A percentile compares a stretch with the other conserved stretches of the same genome.
These are phyloP conservation scores for Suhomyces emberorum DNA, from an alignment of 805 yeast genomes.

Conservation along the genomic window DNA sequence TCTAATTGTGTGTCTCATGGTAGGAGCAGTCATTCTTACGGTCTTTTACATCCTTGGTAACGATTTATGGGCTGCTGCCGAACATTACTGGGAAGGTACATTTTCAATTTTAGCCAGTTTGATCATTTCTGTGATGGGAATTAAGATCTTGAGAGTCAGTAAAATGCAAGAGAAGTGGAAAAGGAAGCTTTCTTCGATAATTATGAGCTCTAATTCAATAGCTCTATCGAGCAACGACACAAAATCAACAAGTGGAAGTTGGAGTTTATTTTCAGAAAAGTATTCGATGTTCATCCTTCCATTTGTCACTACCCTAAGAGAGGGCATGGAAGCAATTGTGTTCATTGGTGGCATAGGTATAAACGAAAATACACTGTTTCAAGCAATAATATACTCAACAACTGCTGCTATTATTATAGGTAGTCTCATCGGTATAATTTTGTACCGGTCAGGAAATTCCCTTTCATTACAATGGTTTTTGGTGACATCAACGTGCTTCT, in stretches of 20 bases:
- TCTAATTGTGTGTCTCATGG: constrained; percentile 33
- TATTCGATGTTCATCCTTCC: constrained; percentile 78
- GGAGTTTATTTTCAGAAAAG: constrained; percentile 38
- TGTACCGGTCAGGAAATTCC: constrained; percentile 78
- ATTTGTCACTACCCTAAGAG: constrained; percentile 80
- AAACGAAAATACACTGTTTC: constrained; percentile 21
- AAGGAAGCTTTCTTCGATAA: constrained; percentile 29
- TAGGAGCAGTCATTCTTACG: constrained; percentile 38
- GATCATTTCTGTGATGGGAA: constrained; percentile 46
- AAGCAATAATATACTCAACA: constrained; percentile 58
- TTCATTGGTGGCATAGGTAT: constrained; percentile 83
- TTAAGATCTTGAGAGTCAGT: constrained; percentile 41
- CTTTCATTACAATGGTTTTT: constrained; percentile 73
- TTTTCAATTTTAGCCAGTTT: constrained; percentile 44
- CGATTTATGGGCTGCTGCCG: constrained; percentile 45
- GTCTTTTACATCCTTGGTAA: constrained; percentile 41
- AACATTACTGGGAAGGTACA: constrained; percentile 48
- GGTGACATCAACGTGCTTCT: constrained; percentile 71
- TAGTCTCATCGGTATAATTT: constrained; percentile 55
- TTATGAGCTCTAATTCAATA: constrained; percentile 22
- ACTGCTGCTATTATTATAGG: constrained; percentile 59
- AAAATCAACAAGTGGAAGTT: constrained; percentile 3
- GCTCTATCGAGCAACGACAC: constrained; percentile 13
- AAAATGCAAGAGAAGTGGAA: constrained; percentile 47
- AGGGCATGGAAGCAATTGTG: constrained; percentile 89